Percentiles rank a stretch among this genome's conserved stretches.
Evolutionary conservation across 208 protist species (phyloP).

Genomic region (Balamuthia mandrillaris): DNA sequence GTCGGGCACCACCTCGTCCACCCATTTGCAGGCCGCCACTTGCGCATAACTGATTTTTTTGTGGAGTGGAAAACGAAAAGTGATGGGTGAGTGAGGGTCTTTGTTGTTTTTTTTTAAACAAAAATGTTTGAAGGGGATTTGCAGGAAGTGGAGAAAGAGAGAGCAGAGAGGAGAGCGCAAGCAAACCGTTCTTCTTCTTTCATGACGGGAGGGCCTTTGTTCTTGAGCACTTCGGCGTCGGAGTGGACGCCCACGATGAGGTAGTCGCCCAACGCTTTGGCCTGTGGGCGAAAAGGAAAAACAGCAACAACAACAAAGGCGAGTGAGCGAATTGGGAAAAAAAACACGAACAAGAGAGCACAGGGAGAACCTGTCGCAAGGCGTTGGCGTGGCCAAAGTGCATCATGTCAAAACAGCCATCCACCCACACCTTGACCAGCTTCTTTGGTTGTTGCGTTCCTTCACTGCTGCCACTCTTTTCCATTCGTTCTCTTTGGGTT

Average conservation of each 20-base stretch:
- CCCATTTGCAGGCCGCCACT: slow-evolving; percentile 96
- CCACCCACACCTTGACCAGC: slow-evolving; percentile 83
- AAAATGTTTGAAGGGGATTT: no score
- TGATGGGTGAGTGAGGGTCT: no score
- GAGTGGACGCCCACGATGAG: slow-evolving; percentile 94
- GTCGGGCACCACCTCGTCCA: slow-evolving; percentile 91
- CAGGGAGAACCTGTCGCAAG: not conserved
- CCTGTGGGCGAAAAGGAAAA: slow-evolving; percentile 59
- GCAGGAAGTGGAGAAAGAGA: no score
- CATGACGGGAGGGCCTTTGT: slow-evolving; percentile 96
- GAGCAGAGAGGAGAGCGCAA: not conserved
- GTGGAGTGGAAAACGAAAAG: not conserved
- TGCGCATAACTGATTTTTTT: slow-evolving; percentile 66
- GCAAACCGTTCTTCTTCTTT: slow-evolving; percentile 84
- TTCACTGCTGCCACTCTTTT: no score
- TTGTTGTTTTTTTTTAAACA: no score
- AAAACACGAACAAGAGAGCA: not conserved
- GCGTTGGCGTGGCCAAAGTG: slow-evolving; percentile 84
- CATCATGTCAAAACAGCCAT: slow-evolving; percentile 96
- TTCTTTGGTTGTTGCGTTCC: no score
- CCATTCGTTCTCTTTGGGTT: no score
- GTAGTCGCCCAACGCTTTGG: slow-evolving; percentile 82
- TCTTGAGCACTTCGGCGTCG: slow-evolving; percentile 89
- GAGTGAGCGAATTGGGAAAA: not conserved
- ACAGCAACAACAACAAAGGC: not conserved